Base-by-base conservation (phyloP, 2,329 filamentous ascomycete species). In the Ophiostoma triangulosporum region DNA sequence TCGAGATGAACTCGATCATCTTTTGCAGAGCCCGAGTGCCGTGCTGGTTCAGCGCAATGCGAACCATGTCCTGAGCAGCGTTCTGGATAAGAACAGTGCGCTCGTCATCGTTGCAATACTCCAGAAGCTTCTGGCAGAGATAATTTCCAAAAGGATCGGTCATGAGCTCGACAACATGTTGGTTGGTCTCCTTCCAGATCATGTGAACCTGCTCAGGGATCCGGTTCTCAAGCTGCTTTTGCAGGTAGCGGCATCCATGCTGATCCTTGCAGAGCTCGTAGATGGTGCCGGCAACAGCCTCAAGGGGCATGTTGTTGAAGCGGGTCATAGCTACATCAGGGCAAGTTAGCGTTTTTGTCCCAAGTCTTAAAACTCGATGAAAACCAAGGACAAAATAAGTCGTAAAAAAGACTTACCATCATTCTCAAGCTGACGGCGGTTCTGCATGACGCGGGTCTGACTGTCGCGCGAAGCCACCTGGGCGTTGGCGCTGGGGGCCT, bases 81-180 rank as follows among this genome's bases (percentile, higher is more conserved):
- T 95, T 95, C 68, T 90, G 83, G 62, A 98, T 94, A 58, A 98
- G 79, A 43, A 83, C 81, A 52, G 91, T 97, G 60, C 93, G 88
- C 73, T 98, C 91, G 51, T 95, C 88, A 64, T 97, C 87, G 65
- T 88, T 94, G 71, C 88, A 91, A 68, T 84, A 95, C 71, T 98
- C 93, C 31, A 98, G 79, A 58, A 98, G 75, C 77, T 97, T 98
- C 75, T 98, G 93, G 75, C 91, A 97, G 60, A 98, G 82, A 40
- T 98, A 98, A 74, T 98, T 98, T 67, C 93, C 93, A 68, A 98
- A 98, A 9, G 93, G 91, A 69, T 98, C 91, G 57, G 89, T 96
- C 93, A 98, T 98, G 60, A 98, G 76, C 73, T 98, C 93, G 58
- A 95, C 84, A 61, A 98, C 90, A 67, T 97, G 89, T 64, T 86